Evolutionary conservation across 352 stramenopile species (phyloP), one percentile per base, ranked within the genome.

Genomic region (Phytophthora europaea): DNA sequence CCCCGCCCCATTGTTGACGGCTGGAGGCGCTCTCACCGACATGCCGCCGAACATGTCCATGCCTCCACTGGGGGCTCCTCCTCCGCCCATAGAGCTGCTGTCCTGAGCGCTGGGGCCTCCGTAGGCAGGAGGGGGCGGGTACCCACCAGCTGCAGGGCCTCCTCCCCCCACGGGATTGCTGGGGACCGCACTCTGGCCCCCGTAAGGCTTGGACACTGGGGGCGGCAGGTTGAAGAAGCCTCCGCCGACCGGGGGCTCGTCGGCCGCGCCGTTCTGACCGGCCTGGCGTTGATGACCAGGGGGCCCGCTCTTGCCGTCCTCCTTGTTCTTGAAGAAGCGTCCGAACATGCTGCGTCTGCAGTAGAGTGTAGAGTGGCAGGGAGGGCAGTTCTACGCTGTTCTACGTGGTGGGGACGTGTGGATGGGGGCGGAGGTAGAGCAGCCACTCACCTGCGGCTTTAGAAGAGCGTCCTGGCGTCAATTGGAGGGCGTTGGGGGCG

Each of bases 181-280:
- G n/a, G 55, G 33, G 33, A 67, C 52, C 43, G 56, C 75, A 56
- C 63, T 70, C 54, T 67, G 55, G 28, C 65, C 65, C 7, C 64
- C 72, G 28, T 82, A 78, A 16, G 76, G 79, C 64, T 93, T 92
- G 13, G 76, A 58, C 9, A 90, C 78, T 12, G 87, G 79, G n/a
- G 87, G 88, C 22, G 89, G 89, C 10, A 96, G 70, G 56, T 96
- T 96, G 72, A 96, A 96, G 84, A 94, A 94, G 40, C 89, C 89
- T 31, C 89, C 89, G 31, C 88, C 89, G 8, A 73, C 70, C 8
- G 74, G 82, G 23, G 82, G 74, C 16, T 89, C 79, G 40, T 81
- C 73, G 4, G 62, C 54, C 4, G 52, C 72, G 13, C 72, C 73
- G 22, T 67, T 73, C 36, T 45, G 36, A 6, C 36, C 36, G 18